These are phyloP conservation scores for Herpetomonas muscarum DNA, from an alignment of 208 protist species.

Conservation along the genomic window DNA sequence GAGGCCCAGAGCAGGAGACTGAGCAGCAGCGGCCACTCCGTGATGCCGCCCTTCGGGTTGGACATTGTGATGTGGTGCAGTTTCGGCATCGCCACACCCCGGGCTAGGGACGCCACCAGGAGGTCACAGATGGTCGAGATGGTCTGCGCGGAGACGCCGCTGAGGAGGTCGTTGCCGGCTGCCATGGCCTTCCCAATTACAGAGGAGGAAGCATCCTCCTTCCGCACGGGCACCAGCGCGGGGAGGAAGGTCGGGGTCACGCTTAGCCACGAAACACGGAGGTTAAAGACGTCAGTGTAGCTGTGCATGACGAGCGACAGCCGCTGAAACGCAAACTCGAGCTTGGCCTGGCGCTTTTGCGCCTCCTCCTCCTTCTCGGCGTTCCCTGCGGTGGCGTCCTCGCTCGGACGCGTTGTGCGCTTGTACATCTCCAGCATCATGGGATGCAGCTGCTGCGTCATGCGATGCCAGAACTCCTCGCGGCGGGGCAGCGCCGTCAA, in stretches of 20 bases:
- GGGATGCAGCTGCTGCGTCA: conserved; percentile 85
- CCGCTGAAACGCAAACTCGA: conserved; percentile 66
- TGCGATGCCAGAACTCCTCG: conserved; percentile 91
- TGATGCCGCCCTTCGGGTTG: conserved; percentile 33
- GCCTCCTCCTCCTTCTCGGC: conserved; percentile 2
- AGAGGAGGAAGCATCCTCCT: conserved; percentile 1
- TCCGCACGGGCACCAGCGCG: conserved; percentile 18
- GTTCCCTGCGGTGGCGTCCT: neutral
- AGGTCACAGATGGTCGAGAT: conserved; percentile 72
- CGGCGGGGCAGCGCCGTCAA: conserved; percentile 60
- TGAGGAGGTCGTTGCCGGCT: conserved; percentile 37
- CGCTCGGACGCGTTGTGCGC: neutral
- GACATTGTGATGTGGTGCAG: conserved; percentile 87
- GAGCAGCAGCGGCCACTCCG: conserved; percentile 84
- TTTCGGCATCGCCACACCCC: conserved; percentile 73
- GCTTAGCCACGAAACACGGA: conserved; percentile 75
- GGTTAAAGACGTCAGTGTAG: conserved; percentile 75
- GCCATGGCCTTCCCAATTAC: conserved; percentile 44
- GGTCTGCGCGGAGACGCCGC: conserved; percentile 23
- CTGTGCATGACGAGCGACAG: conserved; percentile 74
- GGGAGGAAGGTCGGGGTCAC: conserved; percentile 64
- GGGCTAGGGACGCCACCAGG: conserved; percentile 47
- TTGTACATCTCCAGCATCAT: conserved; percentile 22
- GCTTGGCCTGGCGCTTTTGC: conserved; percentile 22
- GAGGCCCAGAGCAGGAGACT: conserved; percentile 77